Evolutionary conservation across 1,284 basidiomycete genomes (phyloP).

Genomic region (Irpex rosettiformis): DNA sequence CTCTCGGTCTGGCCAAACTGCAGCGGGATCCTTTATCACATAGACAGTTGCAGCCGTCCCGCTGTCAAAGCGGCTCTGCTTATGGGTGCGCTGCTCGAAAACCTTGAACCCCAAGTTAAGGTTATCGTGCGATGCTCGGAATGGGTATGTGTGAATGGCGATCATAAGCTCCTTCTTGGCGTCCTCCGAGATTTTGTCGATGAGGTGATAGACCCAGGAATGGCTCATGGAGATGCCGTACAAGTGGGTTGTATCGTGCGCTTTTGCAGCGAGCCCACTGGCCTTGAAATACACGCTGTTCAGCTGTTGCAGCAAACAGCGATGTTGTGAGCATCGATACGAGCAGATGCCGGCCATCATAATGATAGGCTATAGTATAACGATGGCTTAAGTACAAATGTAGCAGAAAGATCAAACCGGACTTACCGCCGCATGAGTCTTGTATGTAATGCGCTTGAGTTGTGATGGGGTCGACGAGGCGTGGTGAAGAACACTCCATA

Average conservation of each 20-base stretch:
- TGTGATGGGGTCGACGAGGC: constrained; percentile 20
- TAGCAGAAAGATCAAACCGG: not conserved
- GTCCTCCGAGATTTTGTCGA: constrained; percentile 8
- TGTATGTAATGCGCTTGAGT: constrained; percentile 20
- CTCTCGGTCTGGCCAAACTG: constrained; percentile 18
- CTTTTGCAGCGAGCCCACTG: constrained; percentile 22
- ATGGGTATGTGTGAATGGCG: not conserved
- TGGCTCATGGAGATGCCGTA: constrained; percentile 28
- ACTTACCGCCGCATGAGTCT: constrained; percentile 26
- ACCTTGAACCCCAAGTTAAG: constrained; percentile 32
- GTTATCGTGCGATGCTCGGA: constrained; percentile 33
- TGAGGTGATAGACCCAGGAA: constrained; percentile 20
- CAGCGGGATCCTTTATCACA: constrained; percentile 20
- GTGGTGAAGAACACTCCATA: constrained; percentile 21
- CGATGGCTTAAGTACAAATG: not conserved
- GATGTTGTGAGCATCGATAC: constrained; percentile 28
- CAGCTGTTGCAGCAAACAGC: constrained; percentile 26
- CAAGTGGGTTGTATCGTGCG: constrained; percentile 25
- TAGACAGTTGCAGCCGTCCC: constrained; percentile 35
- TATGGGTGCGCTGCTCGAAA: constrained; percentile 33
- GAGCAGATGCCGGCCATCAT: constrained; percentile 24
- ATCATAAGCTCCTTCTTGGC: too few species aligned
- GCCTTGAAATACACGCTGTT: constrained; percentile 27
- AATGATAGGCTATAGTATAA: constrained; percentile 20
- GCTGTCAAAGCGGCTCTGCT: constrained; percentile 33